Percentiles rank a stretch among this genome's conserved stretches.
Evolutionary conservation across 2,329 filamentous ascomycete species (phyloP).

Genomic region (Pseudocercospora cruenta): DNA sequence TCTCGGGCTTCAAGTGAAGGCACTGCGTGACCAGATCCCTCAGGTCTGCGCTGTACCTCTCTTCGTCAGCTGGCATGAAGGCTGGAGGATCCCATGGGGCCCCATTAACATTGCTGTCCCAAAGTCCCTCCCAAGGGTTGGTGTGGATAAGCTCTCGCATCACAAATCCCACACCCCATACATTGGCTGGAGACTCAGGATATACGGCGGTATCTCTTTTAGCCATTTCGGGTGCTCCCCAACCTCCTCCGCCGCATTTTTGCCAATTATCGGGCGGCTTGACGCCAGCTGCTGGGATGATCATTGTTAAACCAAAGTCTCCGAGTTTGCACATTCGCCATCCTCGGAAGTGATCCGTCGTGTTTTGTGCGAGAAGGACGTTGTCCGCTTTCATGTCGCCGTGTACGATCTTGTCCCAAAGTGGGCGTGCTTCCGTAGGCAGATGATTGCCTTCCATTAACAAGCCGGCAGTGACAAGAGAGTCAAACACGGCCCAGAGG

Average conservation of each 20-base stretch:
- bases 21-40: background rate
- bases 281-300: background rate
- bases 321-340: slow-evolving; percentile 8
- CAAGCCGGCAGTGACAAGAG: slow-evolving; percentile 12
- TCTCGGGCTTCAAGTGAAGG: background rate
- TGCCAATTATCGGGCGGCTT: background rate
- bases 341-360: slow-evolving; percentile 1
- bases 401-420: slow-evolving; percentile 12
- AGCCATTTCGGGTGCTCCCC: background rate
- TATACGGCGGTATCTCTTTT: background rate
- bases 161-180: background rate
- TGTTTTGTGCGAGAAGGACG: slow-evolving; percentile 3
- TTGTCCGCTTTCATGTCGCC: slow-evolving; percentile 14
- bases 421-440: background rate
- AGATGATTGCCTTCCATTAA: slow-evolving; percentile 15
- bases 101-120: background rate
- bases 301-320: slow-evolving; percentile 8
- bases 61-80: background rate
- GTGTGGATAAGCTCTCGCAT: background rate
- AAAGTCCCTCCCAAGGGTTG: background rate
- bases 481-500: slow-evolving; percentile 13
- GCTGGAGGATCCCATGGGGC: background rate
- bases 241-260: background rate
- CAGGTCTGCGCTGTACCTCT: background rate
- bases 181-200: background rate